phyloP scores from a whole-genome alignment of 345 rosid genomes.

The Euphorbia pulcherrima region DNA sequence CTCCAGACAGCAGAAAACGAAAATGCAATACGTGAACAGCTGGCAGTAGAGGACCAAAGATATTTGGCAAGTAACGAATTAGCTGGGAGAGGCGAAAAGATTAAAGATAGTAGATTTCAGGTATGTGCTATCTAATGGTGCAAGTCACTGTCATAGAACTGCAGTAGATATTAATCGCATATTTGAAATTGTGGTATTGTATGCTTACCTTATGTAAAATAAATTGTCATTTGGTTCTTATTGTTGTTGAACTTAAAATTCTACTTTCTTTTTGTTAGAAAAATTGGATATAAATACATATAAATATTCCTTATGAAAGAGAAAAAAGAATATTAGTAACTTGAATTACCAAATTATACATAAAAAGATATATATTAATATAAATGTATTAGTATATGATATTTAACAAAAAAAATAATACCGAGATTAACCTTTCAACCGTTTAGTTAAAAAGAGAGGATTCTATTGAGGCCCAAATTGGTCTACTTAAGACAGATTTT shows the following conservation, averaged over 20 bases:
- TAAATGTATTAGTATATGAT: no score
- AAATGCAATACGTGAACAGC: slow-evolving; percentile 33
- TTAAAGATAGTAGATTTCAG: slow-evolving; percentile 30
- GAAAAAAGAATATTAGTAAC: no score
- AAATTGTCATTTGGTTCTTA: neutral
- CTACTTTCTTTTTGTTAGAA: no score
- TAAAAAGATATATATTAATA: no score
- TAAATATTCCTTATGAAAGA: no score
- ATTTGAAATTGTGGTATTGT: neutral
- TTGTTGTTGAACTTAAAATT: neutral
- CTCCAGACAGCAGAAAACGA: slow-evolving; percentile 72
- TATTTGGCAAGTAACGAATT: slow-evolving; percentile 23
- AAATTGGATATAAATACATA: no score
- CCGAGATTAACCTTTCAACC: no score
- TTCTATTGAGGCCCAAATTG: no score
- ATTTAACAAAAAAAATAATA: no score
- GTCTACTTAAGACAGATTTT: no score
- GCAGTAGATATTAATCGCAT: neutral
- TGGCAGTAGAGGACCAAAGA: slow-evolving; percentile 27
- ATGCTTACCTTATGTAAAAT: neutral
- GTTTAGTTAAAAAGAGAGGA: no score
- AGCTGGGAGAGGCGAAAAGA: slow-evolving; percentile 28
- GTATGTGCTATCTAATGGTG: slow-evolving; percentile 29
- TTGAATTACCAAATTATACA: no score
- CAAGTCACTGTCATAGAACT: neutral